These are phyloP conservation scores for Prasinococcaceae sp. DNA, from an alignment of 139 green algal genomes.

Conservation along the genomic window DNA sequence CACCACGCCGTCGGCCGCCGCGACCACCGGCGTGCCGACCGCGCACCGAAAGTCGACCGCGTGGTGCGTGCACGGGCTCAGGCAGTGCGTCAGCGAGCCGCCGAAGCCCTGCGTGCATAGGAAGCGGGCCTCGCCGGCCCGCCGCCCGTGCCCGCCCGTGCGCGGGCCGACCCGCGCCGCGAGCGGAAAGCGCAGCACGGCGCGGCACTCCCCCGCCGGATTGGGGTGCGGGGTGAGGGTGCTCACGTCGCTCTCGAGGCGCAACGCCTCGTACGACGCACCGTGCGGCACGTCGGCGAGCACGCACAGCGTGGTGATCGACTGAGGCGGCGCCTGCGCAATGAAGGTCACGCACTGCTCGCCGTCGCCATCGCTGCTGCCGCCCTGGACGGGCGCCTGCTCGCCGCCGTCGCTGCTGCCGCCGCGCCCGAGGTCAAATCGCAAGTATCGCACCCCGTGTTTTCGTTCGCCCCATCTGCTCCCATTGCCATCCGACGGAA, in stretches of 20 bases:
- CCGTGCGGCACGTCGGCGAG: background rate
- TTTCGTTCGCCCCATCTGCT: no score
- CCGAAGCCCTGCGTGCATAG: constrained; percentile 16
- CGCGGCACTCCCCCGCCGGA: background rate
- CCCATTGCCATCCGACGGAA: no score
- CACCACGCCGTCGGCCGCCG: constrained; percentile 5
- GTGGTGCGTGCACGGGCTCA: constrained; percentile 2
- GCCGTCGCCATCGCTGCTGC: no score
- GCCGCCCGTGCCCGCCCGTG: no score
- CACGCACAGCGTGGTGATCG: background rate
- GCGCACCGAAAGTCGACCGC: constrained; percentile 10
- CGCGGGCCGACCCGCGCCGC: background rate
- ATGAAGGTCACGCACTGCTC: no score
- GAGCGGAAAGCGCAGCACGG: background rate
- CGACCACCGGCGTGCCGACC: constrained; percentile 3
- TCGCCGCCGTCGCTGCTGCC: no score
- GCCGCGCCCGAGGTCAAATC: no score
- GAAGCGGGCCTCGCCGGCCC: no score
- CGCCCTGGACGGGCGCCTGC: no score
- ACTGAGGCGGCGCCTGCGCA: no score
- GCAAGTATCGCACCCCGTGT: no score
- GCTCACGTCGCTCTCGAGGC: background rate
- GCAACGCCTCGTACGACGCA: background rate
- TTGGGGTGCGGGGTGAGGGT: background rate
- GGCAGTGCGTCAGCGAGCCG: constrained; percentile 9